Conservation (phyloP, 805 yeast species). For the Candida coquimbonensis region DNA sequence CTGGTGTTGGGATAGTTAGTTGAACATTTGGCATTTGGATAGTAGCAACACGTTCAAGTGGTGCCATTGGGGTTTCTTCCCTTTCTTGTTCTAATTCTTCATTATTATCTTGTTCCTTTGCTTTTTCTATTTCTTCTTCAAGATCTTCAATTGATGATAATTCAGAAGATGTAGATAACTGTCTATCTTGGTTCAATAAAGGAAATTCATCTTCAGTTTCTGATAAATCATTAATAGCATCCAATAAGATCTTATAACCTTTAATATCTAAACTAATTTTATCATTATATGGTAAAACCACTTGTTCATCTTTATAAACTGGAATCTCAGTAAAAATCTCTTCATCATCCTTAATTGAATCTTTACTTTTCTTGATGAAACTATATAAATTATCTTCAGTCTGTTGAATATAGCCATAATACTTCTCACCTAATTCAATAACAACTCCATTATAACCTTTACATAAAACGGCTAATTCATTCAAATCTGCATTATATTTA, state of each 20-base stretch:
- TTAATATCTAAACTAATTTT: constrained; percentile 66
- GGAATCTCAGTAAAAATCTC: constrained; percentile 32
- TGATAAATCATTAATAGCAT: constrained; percentile 38
- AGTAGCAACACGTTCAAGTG: constrained; percentile 5
- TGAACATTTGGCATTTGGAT: neutral
- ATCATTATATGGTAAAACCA: constrained; percentile 54
- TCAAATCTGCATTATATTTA: constrained; percentile 33
- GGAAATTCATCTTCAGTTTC: constrained; percentile 32
- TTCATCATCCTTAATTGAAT: constrained; percentile 6
- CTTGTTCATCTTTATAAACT: constrained; percentile 55
- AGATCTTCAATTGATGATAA: constrained; percentile 2
- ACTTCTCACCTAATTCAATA: constrained; percentile 50
- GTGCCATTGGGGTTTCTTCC: neutral
- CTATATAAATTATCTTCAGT: constrained; percentile 19
- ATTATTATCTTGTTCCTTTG: too few relatives aligned
- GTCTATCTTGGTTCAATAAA: constrained; percentile 12
- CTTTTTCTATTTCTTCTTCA: too few relatives aligned
- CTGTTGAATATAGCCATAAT: constrained; percentile 26
- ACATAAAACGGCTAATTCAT: constrained; percentile 53
- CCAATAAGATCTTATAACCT: constrained; percentile 50
- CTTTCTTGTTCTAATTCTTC: too few relatives aligned
- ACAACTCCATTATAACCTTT: constrained; percentile 78
- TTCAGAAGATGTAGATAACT: constrained; percentile 1
- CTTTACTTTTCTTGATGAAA: constrained; percentile 13
- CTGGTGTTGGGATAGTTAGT: too few relatives aligned